A percentile compares a stretch with the other conserved stretches of the same genome.
Conservation (phyloP, 2,329 filamentous ascomycete genomes). For the Sarocladiaceae sp. region DNA sequence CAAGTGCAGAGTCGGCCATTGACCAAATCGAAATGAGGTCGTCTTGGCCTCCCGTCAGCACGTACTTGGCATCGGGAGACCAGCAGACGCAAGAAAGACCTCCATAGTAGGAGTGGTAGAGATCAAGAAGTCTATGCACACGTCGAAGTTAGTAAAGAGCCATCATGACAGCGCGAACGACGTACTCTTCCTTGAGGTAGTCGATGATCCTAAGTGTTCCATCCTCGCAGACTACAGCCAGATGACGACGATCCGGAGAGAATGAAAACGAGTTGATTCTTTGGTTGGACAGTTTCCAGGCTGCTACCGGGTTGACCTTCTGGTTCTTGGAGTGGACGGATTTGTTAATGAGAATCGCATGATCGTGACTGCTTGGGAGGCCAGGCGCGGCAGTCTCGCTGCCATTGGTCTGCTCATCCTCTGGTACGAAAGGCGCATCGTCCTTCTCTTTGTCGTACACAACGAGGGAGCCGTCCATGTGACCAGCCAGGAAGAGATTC, state of each 20-base stretch:
- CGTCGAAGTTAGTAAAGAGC: background rate
- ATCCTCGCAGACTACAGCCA: conserved; percentile 90
- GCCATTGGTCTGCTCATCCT: conserved; percentile 72
- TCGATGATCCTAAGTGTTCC: conserved; percentile 87
- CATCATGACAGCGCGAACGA: conserved; percentile 11
- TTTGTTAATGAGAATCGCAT: conserved; percentile 71
- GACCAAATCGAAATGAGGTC: conserved; percentile 97
- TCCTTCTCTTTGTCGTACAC: conserved; percentile 99
- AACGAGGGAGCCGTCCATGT: conserved; percentile 85
- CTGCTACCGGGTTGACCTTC: conserved; percentile 85
- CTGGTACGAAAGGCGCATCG: conserved; percentile 72
- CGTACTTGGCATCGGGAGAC: conserved; percentile 95
- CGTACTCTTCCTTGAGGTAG: conserved; percentile 83
- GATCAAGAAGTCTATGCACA: conserved; percentile 64
- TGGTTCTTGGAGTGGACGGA: conserved; percentile 93
- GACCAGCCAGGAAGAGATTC: conserved; percentile 84
- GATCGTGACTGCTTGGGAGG: conserved; percentile 28
- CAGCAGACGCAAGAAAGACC: conserved; percentile 91
- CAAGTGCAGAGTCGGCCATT: conserved; percentile 73
- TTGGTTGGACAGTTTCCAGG: conserved; percentile 90
- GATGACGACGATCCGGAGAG: conserved; percentile 79
- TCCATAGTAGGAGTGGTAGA: conserved; percentile 91
- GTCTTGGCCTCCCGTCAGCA: conserved; percentile 92
- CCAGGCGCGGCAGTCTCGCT: conserved; percentile 32
- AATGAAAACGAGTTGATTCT: conserved; percentile 89